Evolutionary conservation across 176 grass and related monocot species (phyloP), one percentile per base, ranked within the genome.

Genomic region (Chloris gayana): DNA sequence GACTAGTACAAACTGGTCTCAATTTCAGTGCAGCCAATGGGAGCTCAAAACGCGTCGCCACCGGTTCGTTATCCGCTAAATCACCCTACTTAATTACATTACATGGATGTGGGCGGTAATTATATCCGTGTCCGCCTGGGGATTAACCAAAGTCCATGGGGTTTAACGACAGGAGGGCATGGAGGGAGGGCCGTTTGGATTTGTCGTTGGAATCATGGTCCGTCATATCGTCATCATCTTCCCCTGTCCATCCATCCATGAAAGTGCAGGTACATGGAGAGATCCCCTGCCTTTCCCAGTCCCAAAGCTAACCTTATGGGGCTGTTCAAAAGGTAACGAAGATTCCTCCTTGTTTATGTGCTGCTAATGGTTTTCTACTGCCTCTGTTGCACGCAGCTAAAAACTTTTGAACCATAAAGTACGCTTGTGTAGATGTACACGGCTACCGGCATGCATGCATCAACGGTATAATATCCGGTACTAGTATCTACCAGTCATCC

Each of bases 301-400:
- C 73, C 73, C 73, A 76, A 76, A 76, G 73, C 54, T 42, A 76
- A 76, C 73, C n/a, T 76, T 76, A 76, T 61, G 56, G 73, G 73
- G 73, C 3, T 61, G 54, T 61, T 61, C n/a, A n/a, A n/a, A n/a
- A n/a, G n/a, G 2, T 35, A 1, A 14, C 8, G 41, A 42, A 42
- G 41, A 42, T 42, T 8, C 41, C 41, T 42, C 9, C 9, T 42
- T n/a, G n/a, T n/a, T 42, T 42, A 42, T 42, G 8, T 42, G 41
- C 41, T 42, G 9, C 9, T 37, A 37, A 6, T 12, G 41, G 41
- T 44, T 44, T 44, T 44, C 41, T 44, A 44, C 41, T 44, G 41
- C 41, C 41, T 44, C 7, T 44, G 41, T 44, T 44, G 41, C 41
- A 44, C 9, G 41, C 41, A 37, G 35, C 41, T 44, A 44, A 11